A percentile compares a stretch with the other conserved stretches of the same genome.
These are phyloP conservation scores for Eremochloa ophiuroides DNA, from an alignment of 176 grass and related monocot species.

Conservation along the genomic window DNA sequence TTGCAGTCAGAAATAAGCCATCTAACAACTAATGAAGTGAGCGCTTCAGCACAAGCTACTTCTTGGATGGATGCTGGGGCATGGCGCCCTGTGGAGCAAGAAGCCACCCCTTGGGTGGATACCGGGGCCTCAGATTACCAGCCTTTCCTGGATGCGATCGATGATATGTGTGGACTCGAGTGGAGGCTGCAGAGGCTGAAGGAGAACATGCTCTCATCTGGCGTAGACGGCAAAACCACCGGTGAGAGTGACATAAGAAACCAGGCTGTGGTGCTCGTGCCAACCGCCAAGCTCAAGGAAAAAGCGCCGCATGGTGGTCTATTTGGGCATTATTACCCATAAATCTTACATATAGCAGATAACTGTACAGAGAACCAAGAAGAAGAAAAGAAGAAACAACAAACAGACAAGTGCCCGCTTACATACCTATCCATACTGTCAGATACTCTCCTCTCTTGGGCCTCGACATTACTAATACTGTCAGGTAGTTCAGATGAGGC, in stretches of 20 bases:
- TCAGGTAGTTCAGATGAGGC: background rate
- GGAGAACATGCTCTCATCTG: conserved; percentile 42
- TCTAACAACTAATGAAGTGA: conserved; percentile 6
- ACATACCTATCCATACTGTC: background rate
- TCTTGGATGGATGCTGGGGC: background rate
- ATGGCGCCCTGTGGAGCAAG: background rate
- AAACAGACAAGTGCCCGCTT: conserved; percentile 13
- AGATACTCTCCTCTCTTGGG: background rate
- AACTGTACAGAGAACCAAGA: conserved; percentile 1
- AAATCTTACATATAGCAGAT: conserved; percentile 28
- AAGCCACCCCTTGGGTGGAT: background rate
- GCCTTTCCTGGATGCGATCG: conserved; percentile 47
- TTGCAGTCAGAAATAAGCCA: background rate
- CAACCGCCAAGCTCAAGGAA: conserved; percentile 59
- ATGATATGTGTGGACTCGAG: conserved; percentile 54
- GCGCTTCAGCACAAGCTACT: background rate
- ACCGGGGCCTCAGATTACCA: conserved; percentile 26
- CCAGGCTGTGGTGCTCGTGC: conserved; percentile 59
- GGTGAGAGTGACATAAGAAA: conserved; percentile 2
- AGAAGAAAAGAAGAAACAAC: background rate
- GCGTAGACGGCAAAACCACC: background rate
- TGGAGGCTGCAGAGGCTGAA: conserved; percentile 61
- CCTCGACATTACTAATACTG: background rate
- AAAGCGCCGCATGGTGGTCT: conserved; percentile 25
- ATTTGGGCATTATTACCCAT: conserved; percentile 8